These are phyloP conservation scores for Talaromyces sp. DNA, from an alignment of 2,329 filamentous ascomycete genomes.

Conservation along the genomic window DNA sequence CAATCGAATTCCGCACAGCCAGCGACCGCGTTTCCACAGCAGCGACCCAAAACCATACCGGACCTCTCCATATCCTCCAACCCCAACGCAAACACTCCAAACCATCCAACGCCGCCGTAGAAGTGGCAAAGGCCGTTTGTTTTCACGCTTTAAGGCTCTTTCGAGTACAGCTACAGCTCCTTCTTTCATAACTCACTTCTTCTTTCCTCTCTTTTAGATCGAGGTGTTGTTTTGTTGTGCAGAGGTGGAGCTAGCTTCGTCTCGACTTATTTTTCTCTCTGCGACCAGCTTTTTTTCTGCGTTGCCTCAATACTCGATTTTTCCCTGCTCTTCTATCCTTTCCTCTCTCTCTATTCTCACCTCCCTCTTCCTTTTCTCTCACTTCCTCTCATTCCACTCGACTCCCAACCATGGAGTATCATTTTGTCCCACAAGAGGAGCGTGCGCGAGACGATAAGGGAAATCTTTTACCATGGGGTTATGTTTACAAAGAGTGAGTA, in stretches of 20 bases:
- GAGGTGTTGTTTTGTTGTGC: background rate
- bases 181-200: background rate
- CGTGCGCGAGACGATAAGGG: conserved; percentile 56
- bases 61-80: background rate
- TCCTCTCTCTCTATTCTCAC: background rate
- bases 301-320: background rate
- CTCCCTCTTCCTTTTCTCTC: background rate
- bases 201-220: background rate
- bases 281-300: background rate
- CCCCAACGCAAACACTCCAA: background rate
- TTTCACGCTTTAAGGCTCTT: background rate
- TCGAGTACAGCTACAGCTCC: background rate
- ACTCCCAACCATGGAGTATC: conserved; percentile 53
- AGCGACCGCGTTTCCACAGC: background rate
- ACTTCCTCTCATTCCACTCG: background rate
- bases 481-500: conserved; percentile 56
- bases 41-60: background rate
- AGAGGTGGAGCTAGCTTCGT: background rate
- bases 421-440: conserved; percentile 60
- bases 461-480: conserved; percentile 58
- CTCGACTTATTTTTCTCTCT: background rate
- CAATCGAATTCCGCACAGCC: background rate
- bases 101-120: background rate
- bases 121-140: background rate
- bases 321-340: background rate